Base-by-base conservation (phyloP, 352 stramenopile species). In the Pythium guiyangense region DNA sequence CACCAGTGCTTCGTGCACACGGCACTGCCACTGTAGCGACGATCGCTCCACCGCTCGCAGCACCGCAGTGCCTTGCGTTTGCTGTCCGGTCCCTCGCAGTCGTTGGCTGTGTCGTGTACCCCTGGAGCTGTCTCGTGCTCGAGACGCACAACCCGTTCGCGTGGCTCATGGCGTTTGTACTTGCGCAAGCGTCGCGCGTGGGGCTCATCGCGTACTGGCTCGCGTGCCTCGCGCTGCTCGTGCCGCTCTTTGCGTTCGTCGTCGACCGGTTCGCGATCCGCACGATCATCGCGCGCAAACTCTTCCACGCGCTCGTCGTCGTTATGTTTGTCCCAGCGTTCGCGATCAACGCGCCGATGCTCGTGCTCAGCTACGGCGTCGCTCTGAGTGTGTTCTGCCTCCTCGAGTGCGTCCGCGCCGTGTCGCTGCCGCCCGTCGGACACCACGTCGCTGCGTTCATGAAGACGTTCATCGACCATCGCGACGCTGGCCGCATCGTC, bases 221-320 rank as follows among this genome's bases (percentile, higher is more conserved):
- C 1, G 52, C 48, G 17, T 77, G 78, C 44, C 67, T 91, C 11
- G 45, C 67, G 11, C 39, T 89, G 4, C 71, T 86, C 35, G 64
- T 93, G 40, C 80, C 83, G 18, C 55, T 79, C 3, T 86, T 86
- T 49, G 65, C 72, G 3, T 22, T 76, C 47, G 51, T 87, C 18
- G 69, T 67, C 3, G 51, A 58, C 1, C 58, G 29, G 20, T 72
- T 84, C 12, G 54, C 46, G 8, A 62, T 94, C 6, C 76, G 71
- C 17, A 79, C 83, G 31, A 94, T 94, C 57, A 68, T 94, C 27
- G 76, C 84, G 20, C 66, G 82, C 49, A 94, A 94, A 62, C 66
- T 92, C 4, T 94, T 92, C 55, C 84, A 94, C 60, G 49, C 81
- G n/a, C 76, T 92, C 10, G 77, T 85, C 11, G 84, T 92, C 12